Conservation (phyloP, 1,284 basidiomycete species). For the Cryptococcus sp. region DNA sequence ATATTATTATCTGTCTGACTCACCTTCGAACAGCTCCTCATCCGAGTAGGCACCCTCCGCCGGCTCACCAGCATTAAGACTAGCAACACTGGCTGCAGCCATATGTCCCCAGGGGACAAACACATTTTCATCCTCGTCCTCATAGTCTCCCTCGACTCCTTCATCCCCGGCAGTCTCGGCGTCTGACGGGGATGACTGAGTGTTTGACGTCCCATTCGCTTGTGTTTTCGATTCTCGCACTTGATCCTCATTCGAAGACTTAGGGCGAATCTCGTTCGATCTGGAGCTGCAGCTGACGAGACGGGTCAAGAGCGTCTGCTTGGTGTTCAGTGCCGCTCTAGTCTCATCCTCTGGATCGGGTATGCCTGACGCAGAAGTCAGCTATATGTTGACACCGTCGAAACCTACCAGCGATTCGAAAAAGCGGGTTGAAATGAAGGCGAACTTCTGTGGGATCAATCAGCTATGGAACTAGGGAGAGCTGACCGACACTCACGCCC, state of each 20-base stretch:
- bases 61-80: slow-evolving; percentile 11
- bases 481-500: slow-evolving; percentile 31
- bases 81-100: not conserved
- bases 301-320: slow-evolving; percentile 3
- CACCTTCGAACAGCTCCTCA: slow-evolving; percentile 22
- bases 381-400: not conserved
- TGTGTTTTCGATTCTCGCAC: not conserved
- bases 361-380: slow-evolving; percentile 6
- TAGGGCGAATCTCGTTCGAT: not conserved
- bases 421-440: slow-evolving; percentile 35
- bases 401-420: slow-evolving; percentile 27
- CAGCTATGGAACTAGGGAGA: not conserved
- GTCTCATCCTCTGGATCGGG: slow-evolving; percentile 10
- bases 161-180: slow-evolving; percentile 17
- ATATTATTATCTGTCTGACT: not conserved
- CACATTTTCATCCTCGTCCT: slow-evolving; percentile 17
- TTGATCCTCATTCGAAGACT: not conserved
- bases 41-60: slow-evolving; percentile 31
- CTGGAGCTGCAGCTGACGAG: slow-evolving; percentile 1
- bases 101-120: slow-evolving; percentile 12
- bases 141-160: slow-evolving; percentile 23
- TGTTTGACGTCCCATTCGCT: not conserved
- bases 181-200: not conserved
- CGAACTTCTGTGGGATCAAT: slow-evolving; percentile 21
- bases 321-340: not conserved